Evolutionary conservation across 768 basidiomycete genomes (phyloP).

Genomic region (Tulasnella sp.): DNA sequence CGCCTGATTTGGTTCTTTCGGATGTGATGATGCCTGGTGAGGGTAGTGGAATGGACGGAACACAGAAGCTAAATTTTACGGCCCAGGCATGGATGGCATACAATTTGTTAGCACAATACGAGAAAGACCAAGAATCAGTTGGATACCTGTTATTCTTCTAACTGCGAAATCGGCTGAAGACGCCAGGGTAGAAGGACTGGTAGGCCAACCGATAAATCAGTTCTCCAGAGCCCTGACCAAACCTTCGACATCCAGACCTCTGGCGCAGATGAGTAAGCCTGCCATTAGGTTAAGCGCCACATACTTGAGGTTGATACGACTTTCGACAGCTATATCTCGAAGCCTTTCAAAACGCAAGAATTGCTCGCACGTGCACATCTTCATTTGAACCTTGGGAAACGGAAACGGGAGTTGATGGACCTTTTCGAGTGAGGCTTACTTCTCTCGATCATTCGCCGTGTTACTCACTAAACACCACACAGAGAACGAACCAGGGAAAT

Average conservation of each 20-base stretch:
- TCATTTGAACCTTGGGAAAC: conserved; percentile 42
- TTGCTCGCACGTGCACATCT: conserved; percentile 41
- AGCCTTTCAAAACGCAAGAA: conserved; percentile 42
- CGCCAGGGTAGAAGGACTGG: conserved; percentile 38
- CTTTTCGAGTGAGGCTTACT: conserved; percentile 13
- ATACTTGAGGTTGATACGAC: not conserved
- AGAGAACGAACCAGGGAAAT: conserved; percentile 35
- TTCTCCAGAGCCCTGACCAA: too few relatives aligned
- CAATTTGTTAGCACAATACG: conserved; percentile 35
- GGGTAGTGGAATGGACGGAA: not conserved
- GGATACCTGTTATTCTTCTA: conserved; percentile 38
- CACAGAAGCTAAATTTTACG: not conserved
- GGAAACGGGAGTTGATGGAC: conserved; percentile 30
- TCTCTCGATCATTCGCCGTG: not conserved
- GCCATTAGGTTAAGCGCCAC: not conserved
- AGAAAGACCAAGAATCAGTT: conserved; percentile 29
- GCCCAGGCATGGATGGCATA: conserved; percentile 36
- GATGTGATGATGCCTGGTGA: conserved; percentile 41
- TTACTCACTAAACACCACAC: conserved; percentile 8
- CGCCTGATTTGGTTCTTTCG: conserved; percentile 37
- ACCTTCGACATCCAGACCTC: conserved; percentile 31
- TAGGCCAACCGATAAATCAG: not conserved
- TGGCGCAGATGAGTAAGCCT: conserved; percentile 39
- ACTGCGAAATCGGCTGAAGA: conserved; percentile 41
- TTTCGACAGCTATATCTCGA: conserved; percentile 36